Conservation (phyloP, 73 alveolate genomes). For the Loxodes magnus region DNA sequence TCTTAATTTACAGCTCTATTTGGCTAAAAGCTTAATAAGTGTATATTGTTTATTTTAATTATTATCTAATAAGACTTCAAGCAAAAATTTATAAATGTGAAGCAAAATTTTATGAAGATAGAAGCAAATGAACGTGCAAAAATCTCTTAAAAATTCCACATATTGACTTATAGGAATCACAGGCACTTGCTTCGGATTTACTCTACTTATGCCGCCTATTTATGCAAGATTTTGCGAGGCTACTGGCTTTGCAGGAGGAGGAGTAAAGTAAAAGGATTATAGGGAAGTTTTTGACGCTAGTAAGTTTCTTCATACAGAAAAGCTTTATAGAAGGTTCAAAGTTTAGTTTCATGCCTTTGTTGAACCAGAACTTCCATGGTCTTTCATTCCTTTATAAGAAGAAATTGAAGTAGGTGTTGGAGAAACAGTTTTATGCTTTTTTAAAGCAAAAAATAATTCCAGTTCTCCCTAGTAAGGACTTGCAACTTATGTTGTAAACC, state of each 20-base stretch:
- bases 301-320: conserved; percentile 10
- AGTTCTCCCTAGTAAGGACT: conserved; percentile 38
- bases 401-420: conserved; percentile 49
- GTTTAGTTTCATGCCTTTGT: conserved; percentile 33
- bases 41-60: too few relatives aligned
- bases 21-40: too few relatives aligned
- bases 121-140: too few relatives aligned
- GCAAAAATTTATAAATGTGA: too few relatives aligned
- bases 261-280: conserved; percentile 2
- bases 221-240: conserved; percentile 2
- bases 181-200: conserved; percentile 1
- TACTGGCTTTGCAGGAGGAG: conserved; percentile 15
- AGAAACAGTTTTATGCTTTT: conserved; percentile 59
- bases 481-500: conserved; percentile 33
- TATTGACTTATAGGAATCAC: too few relatives aligned
- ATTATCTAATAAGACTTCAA: too few relatives aligned
- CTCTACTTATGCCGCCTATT: neutral
- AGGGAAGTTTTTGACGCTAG: conserved; percentile 10
- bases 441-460: conserved; percentile 40
- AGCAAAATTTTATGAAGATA: too few relatives aligned
- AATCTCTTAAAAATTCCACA: too few relatives aligned
- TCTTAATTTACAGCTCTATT: too few relatives aligned
- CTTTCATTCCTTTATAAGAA: conserved; percentile 35
- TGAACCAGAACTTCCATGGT: conserved; percentile 60
- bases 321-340: conserved; percentile 34